Evolutionary conservation across 805 yeast genomes (phyloP).

Genomic region (Cyberlindnera petersonii): DNA sequence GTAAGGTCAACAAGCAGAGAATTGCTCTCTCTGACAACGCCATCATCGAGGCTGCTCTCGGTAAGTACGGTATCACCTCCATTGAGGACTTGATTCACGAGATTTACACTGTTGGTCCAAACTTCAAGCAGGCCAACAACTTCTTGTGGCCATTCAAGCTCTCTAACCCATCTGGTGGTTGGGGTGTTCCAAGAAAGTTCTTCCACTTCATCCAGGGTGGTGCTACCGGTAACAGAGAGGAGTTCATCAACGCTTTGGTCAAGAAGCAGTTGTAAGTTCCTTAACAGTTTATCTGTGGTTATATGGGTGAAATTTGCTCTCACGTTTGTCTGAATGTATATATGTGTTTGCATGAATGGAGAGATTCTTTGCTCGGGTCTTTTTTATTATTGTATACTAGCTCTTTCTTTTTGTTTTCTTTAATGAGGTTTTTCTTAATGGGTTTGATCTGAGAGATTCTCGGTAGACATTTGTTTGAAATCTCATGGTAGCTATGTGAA

Average conservation of each 20-base stretch:
- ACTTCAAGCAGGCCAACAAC: conserved; percentile 98
- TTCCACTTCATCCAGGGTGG: conserved; percentile 97
- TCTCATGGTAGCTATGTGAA: too few species aligned
- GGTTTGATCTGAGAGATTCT: conserved; percentile 1
- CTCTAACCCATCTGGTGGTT: conserved; percentile 96
- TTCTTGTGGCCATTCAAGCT: conserved; percentile 97
- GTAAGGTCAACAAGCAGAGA: conserved; percentile 96
- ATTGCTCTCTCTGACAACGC: conserved; percentile 83
- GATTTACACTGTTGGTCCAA: conserved; percentile 94
- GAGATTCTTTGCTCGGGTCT: conserved; percentile 9
- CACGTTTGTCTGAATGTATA: conserved; percentile 3
- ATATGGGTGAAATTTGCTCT: conserved; percentile 6
- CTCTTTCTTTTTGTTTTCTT: too few species aligned
- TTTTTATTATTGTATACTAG: conserved; percentile 8
- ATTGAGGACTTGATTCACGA: conserved; percentile 95
- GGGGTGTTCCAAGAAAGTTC: conserved; percentile 97
- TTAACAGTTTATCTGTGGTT: conserved; percentile 5
- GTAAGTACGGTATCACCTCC: conserved; percentile 89
- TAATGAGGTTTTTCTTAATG: conserved; percentile 4
- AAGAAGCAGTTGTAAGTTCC: conserved; percentile 39
- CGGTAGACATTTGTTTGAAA: too few species aligned
- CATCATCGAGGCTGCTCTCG: conserved; percentile 81
- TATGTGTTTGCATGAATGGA: conserved; percentile 13
- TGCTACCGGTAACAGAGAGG: conserved; percentile 98
- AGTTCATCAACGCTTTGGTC: conserved; percentile 89